A percentile compares a stretch with the other conserved stretches of the same genome.
Evolutionary conservation across 116 monocot genomes (phyloP).

Genomic region (Posidonia oceanica): DNA sequence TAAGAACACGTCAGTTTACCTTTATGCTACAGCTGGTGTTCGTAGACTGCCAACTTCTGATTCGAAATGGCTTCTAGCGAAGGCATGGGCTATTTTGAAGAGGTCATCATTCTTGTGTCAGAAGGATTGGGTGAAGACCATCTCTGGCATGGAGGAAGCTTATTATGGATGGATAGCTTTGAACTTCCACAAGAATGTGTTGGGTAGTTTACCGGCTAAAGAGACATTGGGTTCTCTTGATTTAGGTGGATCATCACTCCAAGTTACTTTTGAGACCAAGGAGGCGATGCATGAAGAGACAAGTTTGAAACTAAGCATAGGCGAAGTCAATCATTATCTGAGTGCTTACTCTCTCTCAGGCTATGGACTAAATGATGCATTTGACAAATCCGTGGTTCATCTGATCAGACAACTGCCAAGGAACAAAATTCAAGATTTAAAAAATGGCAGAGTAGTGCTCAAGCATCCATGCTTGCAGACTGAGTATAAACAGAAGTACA

Average conservation of each 20-base stretch:
- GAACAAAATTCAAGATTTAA: constrained; percentile 8
- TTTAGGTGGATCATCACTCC: constrained; percentile 94
- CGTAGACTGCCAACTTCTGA: constrained; percentile 64
- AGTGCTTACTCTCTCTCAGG: constrained; percentile 93
- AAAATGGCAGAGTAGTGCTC: constrained; percentile 44
- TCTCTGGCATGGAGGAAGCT: constrained; percentile 94
- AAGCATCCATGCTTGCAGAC: constrained; percentile 84
- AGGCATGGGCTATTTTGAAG: constrained; percentile 73
- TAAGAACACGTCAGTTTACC: constrained; percentile 51
- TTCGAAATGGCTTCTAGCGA: constrained; percentile 81
- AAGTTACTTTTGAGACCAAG: constrained; percentile 88
- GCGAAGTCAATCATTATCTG: constrained; percentile 57
- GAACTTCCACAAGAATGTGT: constrained; percentile 59
- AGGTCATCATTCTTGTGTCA: constrained; percentile 68
- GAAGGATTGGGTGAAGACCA: constrained; percentile 69
- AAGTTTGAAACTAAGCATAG: constrained; percentile 60
- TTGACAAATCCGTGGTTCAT: constrained; percentile 74
- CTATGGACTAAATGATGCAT: constrained; percentile 97
- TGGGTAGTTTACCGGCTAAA: constrained; percentile 42
- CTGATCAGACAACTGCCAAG: constrained; percentile 28
- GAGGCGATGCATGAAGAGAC: constrained; percentile 45
- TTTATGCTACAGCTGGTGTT: constrained; percentile 97
- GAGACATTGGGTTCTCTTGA: constrained; percentile 82
- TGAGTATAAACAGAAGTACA: constrained; percentile 72
- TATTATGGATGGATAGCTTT: constrained; percentile 99